These are phyloP conservation scores for Aquanectria penicillioides DNA, from an alignment of 2,329 filamentous ascomycete genomes.

Conservation along the genomic window DNA sequence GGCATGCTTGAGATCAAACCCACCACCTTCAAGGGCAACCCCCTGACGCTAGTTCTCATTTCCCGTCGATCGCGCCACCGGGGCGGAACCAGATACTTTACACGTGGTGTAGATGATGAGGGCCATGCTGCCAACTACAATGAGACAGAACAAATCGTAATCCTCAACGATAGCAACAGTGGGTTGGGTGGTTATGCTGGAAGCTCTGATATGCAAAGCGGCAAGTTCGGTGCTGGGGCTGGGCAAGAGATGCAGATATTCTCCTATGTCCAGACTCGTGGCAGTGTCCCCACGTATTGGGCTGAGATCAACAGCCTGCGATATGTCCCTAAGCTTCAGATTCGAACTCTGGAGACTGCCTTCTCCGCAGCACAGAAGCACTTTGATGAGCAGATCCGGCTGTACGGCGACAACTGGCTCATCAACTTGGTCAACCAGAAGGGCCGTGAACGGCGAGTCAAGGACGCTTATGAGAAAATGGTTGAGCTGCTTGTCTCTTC, in stretches of 20 bases:
- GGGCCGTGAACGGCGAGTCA: conserved; percentile 88
- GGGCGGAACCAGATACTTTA: conserved; percentile 93
- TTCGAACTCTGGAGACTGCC: conserved; percentile 85
- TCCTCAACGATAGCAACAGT: conserved; percentile 83
- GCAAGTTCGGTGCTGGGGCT: conserved; percentile 66
- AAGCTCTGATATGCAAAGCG: conserved; percentile 79
- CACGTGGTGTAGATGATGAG: conserved; percentile 90
- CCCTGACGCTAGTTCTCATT: conserved; percentile 86
- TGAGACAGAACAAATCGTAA: conserved; percentile 92
- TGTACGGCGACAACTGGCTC: conserved; percentile 97
- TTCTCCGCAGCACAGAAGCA: conserved; percentile 83
- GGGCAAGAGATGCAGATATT: conserved; percentile 86
- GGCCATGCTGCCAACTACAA: conserved; percentile 99
- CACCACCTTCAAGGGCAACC: conserved; percentile 84
- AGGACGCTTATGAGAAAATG: conserved; percentile 93
- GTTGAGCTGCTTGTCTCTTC: conserved; percentile 78
- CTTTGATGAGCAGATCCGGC: conserved; percentile 90
- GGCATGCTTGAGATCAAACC: conserved; percentile 93
- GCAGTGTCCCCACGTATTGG: conserved; percentile 96
- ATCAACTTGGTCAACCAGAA: conserved; percentile 98
- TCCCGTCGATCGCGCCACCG: conserved; percentile 89
- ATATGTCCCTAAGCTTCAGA: conserved; percentile 90
- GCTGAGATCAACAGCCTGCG: conserved; percentile 92
- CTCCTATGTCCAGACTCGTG: conserved; percentile 95
- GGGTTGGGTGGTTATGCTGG: conserved; percentile 84